Conservation (phyloP, 768 basidiomycete species). For the Polyporus arcularius region DNA sequence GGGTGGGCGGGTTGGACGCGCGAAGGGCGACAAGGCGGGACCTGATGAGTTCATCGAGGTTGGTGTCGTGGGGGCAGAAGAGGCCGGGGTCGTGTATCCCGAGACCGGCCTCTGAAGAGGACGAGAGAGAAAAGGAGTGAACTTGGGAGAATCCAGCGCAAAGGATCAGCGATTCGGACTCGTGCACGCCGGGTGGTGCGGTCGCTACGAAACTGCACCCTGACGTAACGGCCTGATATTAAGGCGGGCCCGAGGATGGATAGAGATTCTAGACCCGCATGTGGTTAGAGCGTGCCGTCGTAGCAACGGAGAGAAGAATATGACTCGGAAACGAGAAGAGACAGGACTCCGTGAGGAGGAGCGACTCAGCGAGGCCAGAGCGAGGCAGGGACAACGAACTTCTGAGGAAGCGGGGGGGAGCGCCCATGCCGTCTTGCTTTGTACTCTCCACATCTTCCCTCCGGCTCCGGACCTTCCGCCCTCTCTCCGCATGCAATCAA, state of each 20-base stretch:
- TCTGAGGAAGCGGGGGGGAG: neutral
- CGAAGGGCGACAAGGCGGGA: conserved; percentile 6
- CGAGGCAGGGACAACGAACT: neutral
- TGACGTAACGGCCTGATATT: conserved; percentile 1
- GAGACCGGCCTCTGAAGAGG: neutral
- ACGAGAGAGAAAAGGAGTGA: neutral
- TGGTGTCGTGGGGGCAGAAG: too few species aligned
- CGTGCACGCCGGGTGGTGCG: neutral
- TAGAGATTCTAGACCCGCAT: neutral
- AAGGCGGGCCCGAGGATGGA: neutral
- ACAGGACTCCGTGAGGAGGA: too few species aligned
- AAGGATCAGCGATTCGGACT: neutral
- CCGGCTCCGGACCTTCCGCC: too few species aligned
- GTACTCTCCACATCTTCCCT: too few species aligned
- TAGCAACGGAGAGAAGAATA: neutral
- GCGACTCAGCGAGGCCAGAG: too few species aligned
- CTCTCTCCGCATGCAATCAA: too few species aligned
- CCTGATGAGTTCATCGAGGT: conserved; percentile 7
- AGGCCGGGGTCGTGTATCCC: too few species aligned
- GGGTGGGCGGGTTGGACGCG: conserved; percentile 16
- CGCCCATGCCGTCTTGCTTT: too few species aligned
- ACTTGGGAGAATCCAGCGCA: neutral
- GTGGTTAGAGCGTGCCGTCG: neutral
- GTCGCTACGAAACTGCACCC: neutral
- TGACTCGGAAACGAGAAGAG: neutral